These are phyloP conservation scores for Jacaranda mimosifolia DNA, from an alignment of 257 asterid genomes.

Conservation along the genomic window DNA sequence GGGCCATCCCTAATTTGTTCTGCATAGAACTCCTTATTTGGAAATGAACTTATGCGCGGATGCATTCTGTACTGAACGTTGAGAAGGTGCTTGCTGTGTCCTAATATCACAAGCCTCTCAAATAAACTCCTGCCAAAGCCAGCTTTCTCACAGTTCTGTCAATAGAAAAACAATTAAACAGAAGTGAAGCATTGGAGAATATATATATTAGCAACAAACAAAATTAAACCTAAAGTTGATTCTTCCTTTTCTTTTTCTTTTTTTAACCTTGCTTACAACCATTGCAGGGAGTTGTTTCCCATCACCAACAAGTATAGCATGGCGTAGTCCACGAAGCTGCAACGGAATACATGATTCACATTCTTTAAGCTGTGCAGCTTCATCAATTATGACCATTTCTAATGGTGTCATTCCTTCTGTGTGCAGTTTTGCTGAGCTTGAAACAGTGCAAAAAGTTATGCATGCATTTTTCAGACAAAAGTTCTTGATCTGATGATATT, in stretches of 20 bases:
- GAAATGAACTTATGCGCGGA: constrained; percentile 79
- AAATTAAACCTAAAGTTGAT: no score
- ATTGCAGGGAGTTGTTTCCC: constrained; percentile 85
- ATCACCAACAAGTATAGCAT: constrained; percentile 85
- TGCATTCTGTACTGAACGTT: constrained; percentile 86
- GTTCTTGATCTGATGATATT: constrained; percentile 21
- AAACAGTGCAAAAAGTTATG: constrained; percentile 70
- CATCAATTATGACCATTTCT: constrained; percentile 70
- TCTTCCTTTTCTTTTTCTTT: no score
- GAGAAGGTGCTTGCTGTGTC: constrained; percentile 66
- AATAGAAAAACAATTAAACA: constrained; percentile 8
- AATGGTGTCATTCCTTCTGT: constrained; percentile 40
- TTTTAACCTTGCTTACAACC: constrained; percentile 75
- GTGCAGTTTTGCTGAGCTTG: constrained; percentile 65
- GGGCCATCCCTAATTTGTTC: constrained; percentile 58
- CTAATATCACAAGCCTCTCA: constrained; percentile 69
- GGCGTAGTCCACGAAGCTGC: constrained; percentile 68
- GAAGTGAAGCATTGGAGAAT: not conserved
- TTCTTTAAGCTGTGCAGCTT: constrained; percentile 90
- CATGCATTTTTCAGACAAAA: constrained; percentile 53
- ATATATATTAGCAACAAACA: no score
- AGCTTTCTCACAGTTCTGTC: constrained; percentile 61
- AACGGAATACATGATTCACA: constrained; percentile 79
- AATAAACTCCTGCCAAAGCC: constrained; percentile 82
- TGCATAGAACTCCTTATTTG: constrained; percentile 70